A percentile compares a stretch with the other conserved stretches of the same genome.
Conservation (phyloP, 495 filamentous ascomycete species). For the Daldinia decipiens region DNA sequence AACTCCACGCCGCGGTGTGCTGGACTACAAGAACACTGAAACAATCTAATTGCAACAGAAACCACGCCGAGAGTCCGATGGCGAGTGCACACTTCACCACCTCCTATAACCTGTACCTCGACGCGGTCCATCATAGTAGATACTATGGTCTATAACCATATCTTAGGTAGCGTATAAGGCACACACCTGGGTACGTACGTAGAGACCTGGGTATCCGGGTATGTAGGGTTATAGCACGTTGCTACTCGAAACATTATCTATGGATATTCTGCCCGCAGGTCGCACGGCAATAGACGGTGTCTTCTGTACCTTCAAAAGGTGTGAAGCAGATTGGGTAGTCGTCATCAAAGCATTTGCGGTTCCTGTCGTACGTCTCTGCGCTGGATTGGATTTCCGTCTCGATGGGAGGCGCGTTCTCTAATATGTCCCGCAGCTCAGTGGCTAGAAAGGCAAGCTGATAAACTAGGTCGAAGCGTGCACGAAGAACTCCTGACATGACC, state of each 20-base stretch:
- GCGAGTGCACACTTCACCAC: background rate
- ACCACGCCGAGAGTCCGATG: background rate
- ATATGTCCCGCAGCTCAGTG: slow-evolving; percentile 71
- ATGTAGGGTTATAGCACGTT: background rate
- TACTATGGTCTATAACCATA: slow-evolving; percentile 17
- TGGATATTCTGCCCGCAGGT: slow-evolving; percentile 85
- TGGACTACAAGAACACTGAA: background rate
- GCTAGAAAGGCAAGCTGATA: slow-evolving; percentile 81
- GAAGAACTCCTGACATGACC: slow-evolving; percentile 73
- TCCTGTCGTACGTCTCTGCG: slow-evolving; percentile 39
- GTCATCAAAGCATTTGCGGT: slow-evolving; percentile 67
- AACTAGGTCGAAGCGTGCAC: slow-evolving; percentile 67
- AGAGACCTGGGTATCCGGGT: background rate
- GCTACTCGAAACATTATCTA: slow-evolving; percentile 68
- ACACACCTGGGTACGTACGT: background rate
- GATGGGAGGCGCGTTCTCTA: slow-evolving; percentile 62
- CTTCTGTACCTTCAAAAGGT: slow-evolving; percentile 68
- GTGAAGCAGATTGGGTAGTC: slow-evolving; percentile 85
- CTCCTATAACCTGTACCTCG: background rate
- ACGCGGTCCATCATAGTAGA: slow-evolving; percentile 14
- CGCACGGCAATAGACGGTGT: slow-evolving; percentile 75
- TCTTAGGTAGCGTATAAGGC: slow-evolving; percentile 1
- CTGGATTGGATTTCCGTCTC: slow-evolving; percentile 8
- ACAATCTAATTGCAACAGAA: background rate
- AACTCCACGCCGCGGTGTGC: background rate